phyloP scores from a whole-genome alignment of 106 monocot genomes.

The Vanilla planifolia region DNA sequence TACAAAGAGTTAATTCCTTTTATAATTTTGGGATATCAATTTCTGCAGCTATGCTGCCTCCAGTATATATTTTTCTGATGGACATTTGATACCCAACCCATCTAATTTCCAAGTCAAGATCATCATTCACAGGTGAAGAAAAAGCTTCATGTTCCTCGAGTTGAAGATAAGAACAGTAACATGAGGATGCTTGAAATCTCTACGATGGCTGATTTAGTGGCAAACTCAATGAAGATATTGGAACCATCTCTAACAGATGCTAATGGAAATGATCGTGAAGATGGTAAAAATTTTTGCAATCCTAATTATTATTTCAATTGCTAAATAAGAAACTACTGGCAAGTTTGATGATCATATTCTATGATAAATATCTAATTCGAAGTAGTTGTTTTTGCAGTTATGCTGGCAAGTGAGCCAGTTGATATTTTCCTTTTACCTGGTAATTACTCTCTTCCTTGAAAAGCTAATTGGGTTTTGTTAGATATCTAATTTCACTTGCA shows the following conservation, averaged over 20 bases:
- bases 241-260: conserved; percentile 74
- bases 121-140: conserved; percentile 35
- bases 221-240: conserved; percentile 96
- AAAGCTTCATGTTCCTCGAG: conserved; percentile 91
- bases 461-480: neutral
- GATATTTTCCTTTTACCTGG: conserved; percentile 79
- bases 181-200: conserved; percentile 91
- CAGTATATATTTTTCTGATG: too few relatives aligned
- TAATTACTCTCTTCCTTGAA: conserved; percentile 14
- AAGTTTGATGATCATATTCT: neutral
- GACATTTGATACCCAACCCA: neutral
- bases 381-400: conserved; percentile 37
- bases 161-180: conserved; percentile 86
- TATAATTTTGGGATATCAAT: too few relatives aligned
- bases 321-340: neutral
- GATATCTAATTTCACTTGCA: conserved; percentile 7
- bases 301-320: neutral
- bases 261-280: conserved; percentile 71
- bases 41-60: too few relatives aligned
- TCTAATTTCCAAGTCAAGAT: conserved; percentile 34
- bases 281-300: conserved; percentile 39
- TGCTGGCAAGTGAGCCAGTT: conserved; percentile 61
- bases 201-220: conserved; percentile 54
- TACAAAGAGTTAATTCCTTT: too few relatives aligned
- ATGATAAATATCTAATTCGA: neutral